Percentiles rank a stretch among this genome's conserved stretches.
Evolutionary conservation across 345 rosid species (phyloP).

Genomic region (Combretum micranthum): DNA sequence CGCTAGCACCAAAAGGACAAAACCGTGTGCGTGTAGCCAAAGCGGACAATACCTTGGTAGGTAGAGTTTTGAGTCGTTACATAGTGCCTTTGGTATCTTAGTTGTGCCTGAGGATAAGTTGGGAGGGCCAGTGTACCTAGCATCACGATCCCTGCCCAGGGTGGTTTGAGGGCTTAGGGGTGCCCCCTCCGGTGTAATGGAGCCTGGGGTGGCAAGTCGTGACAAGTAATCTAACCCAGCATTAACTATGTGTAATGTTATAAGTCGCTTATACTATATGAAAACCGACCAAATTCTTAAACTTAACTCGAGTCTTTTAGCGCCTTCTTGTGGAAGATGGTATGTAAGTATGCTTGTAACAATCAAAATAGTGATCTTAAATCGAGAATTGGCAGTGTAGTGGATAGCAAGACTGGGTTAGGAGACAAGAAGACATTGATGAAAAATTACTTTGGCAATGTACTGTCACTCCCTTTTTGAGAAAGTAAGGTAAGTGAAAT

Average conservation of each 20-base stretch:
- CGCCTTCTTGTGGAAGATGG: conserved; percentile 64
- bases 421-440: conserved; percentile 8
- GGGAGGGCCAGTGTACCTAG: no score
- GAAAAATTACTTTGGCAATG: conserved; percentile 57
- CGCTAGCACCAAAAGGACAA: no score
- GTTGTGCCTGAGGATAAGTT: no score
- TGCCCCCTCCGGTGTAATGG: no score
- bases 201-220: no score
- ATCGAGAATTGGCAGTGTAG: conserved; percentile 55
- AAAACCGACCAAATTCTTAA: conserved; percentile 21
- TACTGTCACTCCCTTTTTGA: conserved; percentile 58
- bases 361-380: background rate
- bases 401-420: conserved; percentile 56
- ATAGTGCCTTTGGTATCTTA: no score
- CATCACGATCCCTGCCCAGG: no score
- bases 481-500: conserved; percentile 29
- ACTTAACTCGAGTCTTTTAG: conserved; percentile 56
- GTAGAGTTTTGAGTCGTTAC: no score
- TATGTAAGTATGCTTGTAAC: conserved; percentile 25
- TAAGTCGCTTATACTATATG: conserved; percentile 56
- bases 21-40: no score
- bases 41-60: no score
- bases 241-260: conserved; percentile 6
- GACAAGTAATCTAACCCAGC: conserved; percentile 3
- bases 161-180: no score